A percentile compares a stretch with the other conserved stretches of the same genome.
These are phyloP conservation scores for Euphorbia pulcherrima DNA, from an alignment of 345 rosid genomes.

Conservation along the genomic window DNA sequence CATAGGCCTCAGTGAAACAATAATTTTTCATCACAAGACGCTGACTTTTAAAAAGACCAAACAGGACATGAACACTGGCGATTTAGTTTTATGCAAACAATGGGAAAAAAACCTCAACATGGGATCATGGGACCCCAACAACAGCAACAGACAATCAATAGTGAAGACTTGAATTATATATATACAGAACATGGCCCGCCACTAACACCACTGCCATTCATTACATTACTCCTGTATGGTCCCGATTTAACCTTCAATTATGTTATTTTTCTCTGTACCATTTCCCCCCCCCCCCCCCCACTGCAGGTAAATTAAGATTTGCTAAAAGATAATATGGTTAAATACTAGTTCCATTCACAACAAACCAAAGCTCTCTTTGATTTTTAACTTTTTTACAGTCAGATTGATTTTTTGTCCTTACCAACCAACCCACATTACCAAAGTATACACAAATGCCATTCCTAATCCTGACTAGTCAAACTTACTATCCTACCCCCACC, in stretches of 20 bases:
- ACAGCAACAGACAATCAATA: neutral
- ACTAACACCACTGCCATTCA: neutral
- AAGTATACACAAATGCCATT: slow-evolving; percentile 26
- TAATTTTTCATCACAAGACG: neutral
- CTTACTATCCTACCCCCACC: slow-evolving; percentile 9
- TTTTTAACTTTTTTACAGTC: slow-evolving; percentile 16
- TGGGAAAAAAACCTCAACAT: neutral
- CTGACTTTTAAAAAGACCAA: neutral
- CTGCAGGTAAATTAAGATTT: neutral
- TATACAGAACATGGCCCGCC: neutral
- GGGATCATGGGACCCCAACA: slow-evolving; percentile 12
- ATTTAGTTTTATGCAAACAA: neutral
- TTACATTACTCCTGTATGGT: slow-evolving; percentile 2
- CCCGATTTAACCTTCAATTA: slow-evolving; percentile 5
- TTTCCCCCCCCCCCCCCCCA: too few species aligned
- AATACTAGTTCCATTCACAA: slow-evolving; percentile 10
- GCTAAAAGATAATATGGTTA: slow-evolving; percentile 9
- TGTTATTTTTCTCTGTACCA: slow-evolving; percentile 1
- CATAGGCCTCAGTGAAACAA: neutral
- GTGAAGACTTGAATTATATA: slow-evolving; percentile 5
- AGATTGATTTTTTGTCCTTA: slow-evolving; percentile 18
- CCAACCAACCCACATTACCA: slow-evolving; percentile 10
- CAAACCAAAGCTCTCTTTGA: neutral
- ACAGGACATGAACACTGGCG: neutral
- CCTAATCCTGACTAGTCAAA: slow-evolving; percentile 20